Evolutionary conservation across 169 alveolate genomes (phyloP).

Genomic region (Theileria parva): DNA sequence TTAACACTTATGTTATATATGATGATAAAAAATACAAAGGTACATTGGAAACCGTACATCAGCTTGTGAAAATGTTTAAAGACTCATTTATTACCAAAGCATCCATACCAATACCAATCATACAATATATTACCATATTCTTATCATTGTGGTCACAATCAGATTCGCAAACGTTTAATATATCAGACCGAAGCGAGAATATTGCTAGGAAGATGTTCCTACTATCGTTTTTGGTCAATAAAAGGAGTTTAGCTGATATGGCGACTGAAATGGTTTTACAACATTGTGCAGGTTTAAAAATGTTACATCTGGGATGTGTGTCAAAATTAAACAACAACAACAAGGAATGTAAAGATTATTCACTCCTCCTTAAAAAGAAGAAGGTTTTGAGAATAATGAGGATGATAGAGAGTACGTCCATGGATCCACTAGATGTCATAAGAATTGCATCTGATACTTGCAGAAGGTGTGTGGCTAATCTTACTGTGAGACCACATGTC

Average conservation of each 20-base stretch:
- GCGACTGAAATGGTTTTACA: slow-evolving; percentile 54
- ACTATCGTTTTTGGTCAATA: slow-evolving; percentile 47
- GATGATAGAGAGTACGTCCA: slow-evolving; percentile 62
- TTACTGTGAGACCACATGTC: slow-evolving; percentile 11
- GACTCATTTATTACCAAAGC: slow-evolving; percentile 54
- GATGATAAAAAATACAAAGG: slow-evolving; percentile 22
- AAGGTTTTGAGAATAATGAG: slow-evolving; percentile 54
- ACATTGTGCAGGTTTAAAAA: slow-evolving; percentile 29
- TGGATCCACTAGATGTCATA: slow-evolving; percentile 71
- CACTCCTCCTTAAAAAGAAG: slow-evolving; percentile 25
- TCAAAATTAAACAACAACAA: neutral
- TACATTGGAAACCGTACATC: slow-evolving; percentile 21
- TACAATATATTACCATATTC: slow-evolving; percentile 55
- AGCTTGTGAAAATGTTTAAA: slow-evolving; percentile 47
- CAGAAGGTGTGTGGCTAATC: slow-evolving; percentile 66
- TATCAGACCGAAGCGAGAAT: slow-evolving; percentile 33
- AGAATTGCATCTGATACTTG: slow-evolving; percentile 72
- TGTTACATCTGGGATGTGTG: slow-evolving; percentile 61
- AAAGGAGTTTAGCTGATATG: slow-evolving; percentile 24
- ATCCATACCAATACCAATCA: slow-evolving; percentile 59
- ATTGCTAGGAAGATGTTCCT: slow-evolving; percentile 50
- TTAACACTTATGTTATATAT: slow-evolving; percentile 57
- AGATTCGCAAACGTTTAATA: slow-evolving; percentile 8
- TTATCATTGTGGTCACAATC: slow-evolving; percentile 60
- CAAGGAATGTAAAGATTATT: slow-evolving; percentile 58